Base-by-base conservation (phyloP, 306 rosid species). In the Inga laurina region DNA sequence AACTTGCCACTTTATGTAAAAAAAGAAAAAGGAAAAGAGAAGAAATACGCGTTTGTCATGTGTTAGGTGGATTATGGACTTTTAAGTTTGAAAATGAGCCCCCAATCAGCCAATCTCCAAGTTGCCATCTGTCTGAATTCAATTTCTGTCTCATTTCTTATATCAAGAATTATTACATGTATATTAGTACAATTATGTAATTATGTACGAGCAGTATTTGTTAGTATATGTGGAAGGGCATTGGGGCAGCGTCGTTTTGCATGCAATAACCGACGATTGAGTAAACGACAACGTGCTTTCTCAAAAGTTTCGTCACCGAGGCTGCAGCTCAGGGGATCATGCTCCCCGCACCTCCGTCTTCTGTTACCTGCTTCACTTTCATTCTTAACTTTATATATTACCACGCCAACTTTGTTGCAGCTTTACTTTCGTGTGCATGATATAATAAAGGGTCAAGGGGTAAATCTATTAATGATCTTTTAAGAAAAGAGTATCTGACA, bases 31-130 rank as follows among this genome's bases (percentile, higher is more conserved):
- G 5, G 6, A 35, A 37, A 37, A 37, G 43, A 6, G 6, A 72
- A 54, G 22, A 16, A 72, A 72, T 45, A 22, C 0, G 3, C 59
- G 14, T 2, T 46, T 1, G 61, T 73, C 77, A 73, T 44, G 61
- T 73, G 77, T 73, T 73, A 48, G 77, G 77, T 73, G 11, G 43
- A 27, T 27, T 73, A 48, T 73, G 62, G 77, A 54, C 59, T 73
- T 48, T 13, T 39, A 27, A 48, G 4, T 73, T 73, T 45, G 77
- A 73, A 73, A 46, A 46, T 73, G 3, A 48, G 35, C 44, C 43
- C 43, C 54, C 59, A 3, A 27, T 27, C 30, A 27, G 30, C 30
- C 30, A 27, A 9, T 51, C 35, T 71, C 56, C 34, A 39, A 44
- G 0, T 43, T 52, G 4, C 54, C 13, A 1, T 9, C 30, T 21